phyloP scores from a whole-genome alignment of 2,329 filamentous ascomycete genomes.

The Aureobasidium sp. region DNA sequence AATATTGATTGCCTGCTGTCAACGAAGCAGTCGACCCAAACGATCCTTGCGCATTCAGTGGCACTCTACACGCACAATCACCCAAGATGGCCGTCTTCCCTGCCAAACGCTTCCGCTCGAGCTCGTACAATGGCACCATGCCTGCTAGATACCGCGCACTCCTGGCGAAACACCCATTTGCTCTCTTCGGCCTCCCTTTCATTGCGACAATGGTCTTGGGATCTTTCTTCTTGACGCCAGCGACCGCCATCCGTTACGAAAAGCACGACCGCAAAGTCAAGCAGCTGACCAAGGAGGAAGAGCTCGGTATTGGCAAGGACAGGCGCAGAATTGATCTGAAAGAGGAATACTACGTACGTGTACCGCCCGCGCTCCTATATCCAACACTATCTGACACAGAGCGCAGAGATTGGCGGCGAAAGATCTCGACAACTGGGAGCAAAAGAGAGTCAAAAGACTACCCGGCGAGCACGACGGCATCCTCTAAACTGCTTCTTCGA shows the following conservation, averaged over 20 bases:
- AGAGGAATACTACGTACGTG: constrained; percentile 79
- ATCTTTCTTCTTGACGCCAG: constrained; percentile 89
- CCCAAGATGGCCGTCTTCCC: constrained; percentile 30
- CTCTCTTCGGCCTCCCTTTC: constrained; percentile 91
- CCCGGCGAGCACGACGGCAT: constrained; percentile 86
- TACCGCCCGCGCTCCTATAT: background rate
- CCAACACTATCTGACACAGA: constrained; percentile 11
- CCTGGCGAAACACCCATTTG: constrained; percentile 75
- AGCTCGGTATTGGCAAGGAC: constrained; percentile 68
- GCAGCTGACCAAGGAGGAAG: constrained; percentile 78
- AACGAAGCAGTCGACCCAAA: background rate
- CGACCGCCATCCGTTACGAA: constrained; percentile 89
- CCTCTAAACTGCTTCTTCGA: constrained; percentile 41
- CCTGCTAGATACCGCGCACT: constrained; percentile 69
- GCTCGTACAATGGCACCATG: constrained; percentile 56
- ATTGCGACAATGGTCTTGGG: constrained; percentile 82
- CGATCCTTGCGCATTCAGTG: background rate
- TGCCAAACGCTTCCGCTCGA: constrained; percentile 51
- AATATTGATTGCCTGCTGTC: background rate
- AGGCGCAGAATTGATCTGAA: constrained; percentile 68
- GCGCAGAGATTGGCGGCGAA: constrained; percentile 70
- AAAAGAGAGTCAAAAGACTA: constrained; percentile 84
- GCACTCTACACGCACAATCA: background rate
- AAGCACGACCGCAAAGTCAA: constrained; percentile 83
- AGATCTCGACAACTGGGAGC: constrained; percentile 93